These are phyloP conservation scores for Chrysanthemum seticuspe DNA, from an alignment of 129 eudicot species.

Conservation along the genomic window DNA sequence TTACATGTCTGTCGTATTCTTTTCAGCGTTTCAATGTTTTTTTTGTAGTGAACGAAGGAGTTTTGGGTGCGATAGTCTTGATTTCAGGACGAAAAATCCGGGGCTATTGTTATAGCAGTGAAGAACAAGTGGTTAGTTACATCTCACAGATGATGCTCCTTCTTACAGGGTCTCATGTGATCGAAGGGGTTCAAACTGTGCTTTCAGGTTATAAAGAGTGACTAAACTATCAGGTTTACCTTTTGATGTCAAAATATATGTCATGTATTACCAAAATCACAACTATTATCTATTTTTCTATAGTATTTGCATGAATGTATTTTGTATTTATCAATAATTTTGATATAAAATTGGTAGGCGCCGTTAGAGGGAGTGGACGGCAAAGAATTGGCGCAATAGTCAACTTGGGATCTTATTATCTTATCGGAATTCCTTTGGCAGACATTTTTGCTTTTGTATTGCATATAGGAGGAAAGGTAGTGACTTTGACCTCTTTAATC, in stretches of 20 bases:
- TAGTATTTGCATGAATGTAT: background rate
- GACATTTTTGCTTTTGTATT: constrained; percentile 54
- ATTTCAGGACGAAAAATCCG: constrained; percentile 45
- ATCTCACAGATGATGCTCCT: constrained; percentile 49
- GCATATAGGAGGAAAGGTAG: constrained; percentile 77
- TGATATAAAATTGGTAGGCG: constrained; percentile 37
- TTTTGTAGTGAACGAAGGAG: constrained; percentile 35
- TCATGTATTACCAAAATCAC: background rate
- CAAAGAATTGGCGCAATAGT: constrained; percentile 70
- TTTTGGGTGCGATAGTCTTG: constrained; percentile 31
- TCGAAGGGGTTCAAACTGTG: constrained; percentile 68
- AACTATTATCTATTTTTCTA: background rate
- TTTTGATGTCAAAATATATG: background rate
- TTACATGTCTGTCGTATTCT: background rate
- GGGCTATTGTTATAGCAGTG: constrained; percentile 55
- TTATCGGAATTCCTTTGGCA: constrained; percentile 62
- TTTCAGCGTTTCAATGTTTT: constrained; percentile 33
- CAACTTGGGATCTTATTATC: constrained; percentile 71
- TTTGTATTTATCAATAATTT: background rate
- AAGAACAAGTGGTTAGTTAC: constrained; percentile 49
- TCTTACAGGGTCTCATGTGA: constrained; percentile 40
- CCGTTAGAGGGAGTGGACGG: constrained; percentile 76
- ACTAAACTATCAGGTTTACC: background rate
- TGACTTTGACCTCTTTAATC: background rate
- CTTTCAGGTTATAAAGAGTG: constrained; percentile 50